Evolutionary conservation across 495 filamentous ascomycete species (phyloP).

Genomic region (Neurospora hispaniola): DNA sequence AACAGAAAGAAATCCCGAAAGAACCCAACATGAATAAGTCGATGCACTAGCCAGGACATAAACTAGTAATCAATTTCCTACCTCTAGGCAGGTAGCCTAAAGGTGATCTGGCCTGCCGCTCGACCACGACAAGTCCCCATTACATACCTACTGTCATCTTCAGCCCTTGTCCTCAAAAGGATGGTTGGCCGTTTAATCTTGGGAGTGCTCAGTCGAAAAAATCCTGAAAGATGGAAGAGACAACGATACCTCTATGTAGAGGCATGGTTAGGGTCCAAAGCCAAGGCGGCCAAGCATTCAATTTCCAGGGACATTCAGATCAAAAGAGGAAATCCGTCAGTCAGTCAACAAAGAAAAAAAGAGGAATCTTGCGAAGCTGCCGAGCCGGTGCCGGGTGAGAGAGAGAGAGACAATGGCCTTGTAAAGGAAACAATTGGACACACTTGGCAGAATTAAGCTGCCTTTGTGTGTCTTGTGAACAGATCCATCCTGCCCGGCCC

Average conservation of each 20-base stretch:
- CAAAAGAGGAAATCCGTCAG: not conserved
- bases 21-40: too few relatives aligned
- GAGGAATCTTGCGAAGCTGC: not conserved
- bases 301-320: not conserved
- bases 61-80: not conserved
- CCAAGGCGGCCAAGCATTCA: not conserved
- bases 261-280: not conserved
- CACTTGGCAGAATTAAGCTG: not conserved
- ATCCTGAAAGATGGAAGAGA: not conserved
- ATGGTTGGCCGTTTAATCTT: not conserved
- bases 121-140: not conserved
- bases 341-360: not conserved
- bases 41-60: too few relatives aligned
- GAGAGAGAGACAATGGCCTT: not conserved
- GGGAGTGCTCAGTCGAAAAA: not conserved
- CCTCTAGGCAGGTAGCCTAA: too few relatives aligned
- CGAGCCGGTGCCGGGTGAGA: not conserved
- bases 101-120: not conserved
- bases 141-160: not conserved
- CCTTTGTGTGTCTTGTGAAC: not conserved
- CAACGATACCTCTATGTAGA: too few relatives aligned
- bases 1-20: too few relatives aligned
- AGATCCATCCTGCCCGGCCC: not conserved
- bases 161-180: accelerated
- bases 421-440: not conserved